Evolutionary conservation across 495 filamentous ascomycete species (phyloP), one percentile per base, ranked within the genome.

Genomic region (Stereocaulon alpinum): DNA sequence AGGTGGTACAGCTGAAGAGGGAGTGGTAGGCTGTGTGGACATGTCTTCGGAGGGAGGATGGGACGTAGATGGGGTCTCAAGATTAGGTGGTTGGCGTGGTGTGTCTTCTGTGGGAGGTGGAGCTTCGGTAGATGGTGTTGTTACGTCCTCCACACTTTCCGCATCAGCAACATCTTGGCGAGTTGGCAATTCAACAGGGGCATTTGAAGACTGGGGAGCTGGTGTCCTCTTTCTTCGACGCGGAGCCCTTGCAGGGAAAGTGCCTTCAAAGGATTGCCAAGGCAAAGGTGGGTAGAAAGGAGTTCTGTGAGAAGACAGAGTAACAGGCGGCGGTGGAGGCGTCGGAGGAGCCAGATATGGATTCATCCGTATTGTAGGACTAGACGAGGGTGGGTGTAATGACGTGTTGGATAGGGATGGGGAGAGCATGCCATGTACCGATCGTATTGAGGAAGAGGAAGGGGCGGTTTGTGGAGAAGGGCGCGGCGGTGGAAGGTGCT

Each of bases 251-350:
- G 69, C 68, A 29, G 91, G 89, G 67, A 93, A 95, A 4, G 80
- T 69, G 17, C 71, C 63, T 24, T 86, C 82, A 37, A 78, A 76
- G 29, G 90, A 95, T n/a, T 85, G 75, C 90, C 90, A 95, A 12
- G 91, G 91, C 3, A 96, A 73, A 20, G 84, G 82, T 64, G 84
- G 78, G 65, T 74, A 76, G 67, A 85, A 91, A 48, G 65, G 64
- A 14, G 55, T 61, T 30, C 63, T 48, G 24, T 43, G 54, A 18
- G 91, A 89, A 6, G 95, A 73, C 63, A 84, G 77, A 64, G 72
- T 74, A 65, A 83, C 89, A 0, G 80, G 62, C 24, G 70, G 62
- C 18, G 60, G 67, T 17, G 60, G 67, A 29, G 76, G 76, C 41
- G 77, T 77, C 62, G 77, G 74, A 7, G 70, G 63, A 40, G 71